Percentiles rank a stretch among this genome's conserved stretches.
These are phyloP conservation scores for Tricholoma saponaceum DNA, from an alignment of 768 basidiomycete genomes.

Conservation along the genomic window DNA sequence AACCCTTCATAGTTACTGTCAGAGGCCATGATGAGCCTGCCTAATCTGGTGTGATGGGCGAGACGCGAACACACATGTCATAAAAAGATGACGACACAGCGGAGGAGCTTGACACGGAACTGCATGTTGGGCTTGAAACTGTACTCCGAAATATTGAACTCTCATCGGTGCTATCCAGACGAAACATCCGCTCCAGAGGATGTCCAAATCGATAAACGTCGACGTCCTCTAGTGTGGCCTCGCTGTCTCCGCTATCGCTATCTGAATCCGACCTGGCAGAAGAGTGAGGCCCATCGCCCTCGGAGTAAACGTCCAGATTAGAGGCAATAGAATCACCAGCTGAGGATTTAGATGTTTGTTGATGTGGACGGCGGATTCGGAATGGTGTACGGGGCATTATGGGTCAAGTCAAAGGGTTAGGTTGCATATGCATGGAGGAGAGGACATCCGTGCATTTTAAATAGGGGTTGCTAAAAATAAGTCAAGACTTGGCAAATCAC, in stretches of 20 bases:
- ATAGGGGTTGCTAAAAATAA: background rate
- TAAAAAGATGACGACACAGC: slow-evolving; percentile 25
- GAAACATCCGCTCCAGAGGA: slow-evolving; percentile 31
- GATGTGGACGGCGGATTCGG: background rate
- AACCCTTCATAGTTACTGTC: slow-evolving; percentile 27
- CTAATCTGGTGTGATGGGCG: background rate
- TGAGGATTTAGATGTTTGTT: background rate
- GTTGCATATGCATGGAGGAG: background rate
- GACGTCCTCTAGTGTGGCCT: slow-evolving; percentile 28
- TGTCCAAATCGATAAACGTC: slow-evolving; percentile 25
- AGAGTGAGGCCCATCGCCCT: slow-evolving; percentile 18
- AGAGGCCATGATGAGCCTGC: background rate
- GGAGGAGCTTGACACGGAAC: slow-evolving; percentile 23
- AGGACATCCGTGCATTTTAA: background rate
- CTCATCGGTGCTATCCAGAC: slow-evolving; percentile 21
- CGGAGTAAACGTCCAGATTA: slow-evolving; percentile 12
- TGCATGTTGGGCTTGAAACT: slow-evolving; percentile 17
- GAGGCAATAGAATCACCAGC: background rate
- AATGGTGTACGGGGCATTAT: slow-evolving; percentile 1
- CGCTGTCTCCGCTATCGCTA: slow-evolving; percentile 20
- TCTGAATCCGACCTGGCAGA: slow-evolving; percentile 17
- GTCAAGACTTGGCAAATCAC: background rate
- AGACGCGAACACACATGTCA: slow-evolving; percentile 22
- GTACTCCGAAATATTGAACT: slow-evolving; percentile 14
- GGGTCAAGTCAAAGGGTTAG: background rate